Percentiles rank a stretch among this genome's conserved stretches.
Conservation (phyloP, 2,329 filamentous ascomycete genomes). For the Pseudopithomyces chartarum region DNA sequence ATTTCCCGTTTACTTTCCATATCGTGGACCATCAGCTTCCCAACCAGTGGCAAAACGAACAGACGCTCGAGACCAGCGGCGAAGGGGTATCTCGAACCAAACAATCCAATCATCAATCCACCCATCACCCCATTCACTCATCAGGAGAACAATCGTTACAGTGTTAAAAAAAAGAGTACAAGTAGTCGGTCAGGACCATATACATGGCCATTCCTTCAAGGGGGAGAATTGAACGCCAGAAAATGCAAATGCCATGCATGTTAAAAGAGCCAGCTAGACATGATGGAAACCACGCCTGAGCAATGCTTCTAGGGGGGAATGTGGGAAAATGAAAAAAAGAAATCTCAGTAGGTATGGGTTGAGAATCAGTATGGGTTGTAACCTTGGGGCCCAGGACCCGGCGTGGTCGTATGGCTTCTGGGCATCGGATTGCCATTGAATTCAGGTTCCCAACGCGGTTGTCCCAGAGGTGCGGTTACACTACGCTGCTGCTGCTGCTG, state of each 20-base stretch:
- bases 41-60: constrained; percentile 24
- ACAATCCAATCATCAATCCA: constrained; percentile 18
- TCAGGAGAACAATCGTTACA: background rate
- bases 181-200: background rate
- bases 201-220: constrained; percentile 18
- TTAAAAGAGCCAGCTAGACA: background rate
- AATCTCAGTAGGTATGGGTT: too few relatives aligned
- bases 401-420: constrained; percentile 26
- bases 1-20: background rate
- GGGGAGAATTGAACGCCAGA: constrained; percentile 22
- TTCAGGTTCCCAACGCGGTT: constrained; percentile 30
- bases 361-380: constrained; percentile 24
- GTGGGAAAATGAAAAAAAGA: background rate
- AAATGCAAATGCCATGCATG: constrained; percentile 13
- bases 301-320: background rate
- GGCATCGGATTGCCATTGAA: constrained; percentile 10
- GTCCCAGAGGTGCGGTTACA: constrained; percentile 40
- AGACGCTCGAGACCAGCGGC: constrained; percentile 42
- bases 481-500: constrained; percentile 42
- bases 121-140: background rate
- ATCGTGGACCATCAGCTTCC: constrained; percentile 1
- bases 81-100: constrained; percentile 41
- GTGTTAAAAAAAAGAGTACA: constrained; percentile 12
- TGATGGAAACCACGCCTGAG: constrained; percentile 15
- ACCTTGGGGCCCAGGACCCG: constrained; percentile 22